Evolutionary conservation across 306 rosid species (phyloP).

Genomic region (Boehmeria nivea): DNA sequence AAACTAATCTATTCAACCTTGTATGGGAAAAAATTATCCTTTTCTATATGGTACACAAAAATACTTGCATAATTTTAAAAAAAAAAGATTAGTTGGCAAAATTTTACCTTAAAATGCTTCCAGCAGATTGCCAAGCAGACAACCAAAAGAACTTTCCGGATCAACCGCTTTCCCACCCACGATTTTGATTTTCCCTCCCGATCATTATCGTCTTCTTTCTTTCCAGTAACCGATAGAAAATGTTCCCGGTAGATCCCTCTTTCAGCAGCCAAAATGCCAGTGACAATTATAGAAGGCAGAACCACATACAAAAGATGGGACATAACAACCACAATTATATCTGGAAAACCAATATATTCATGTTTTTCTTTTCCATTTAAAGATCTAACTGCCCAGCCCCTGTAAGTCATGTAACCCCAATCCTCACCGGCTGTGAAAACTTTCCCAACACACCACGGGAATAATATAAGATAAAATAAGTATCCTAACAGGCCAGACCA

Average conservation of each 20-base stretch:
- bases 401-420: constrained; percentile 76
- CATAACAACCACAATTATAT: constrained; percentile 76
- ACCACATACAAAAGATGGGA: constrained; percentile 72
- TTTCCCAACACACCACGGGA: constrained; percentile 78
- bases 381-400: constrained; percentile 72
- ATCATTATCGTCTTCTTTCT: constrained; percentile 71
- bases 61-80: too few relatives aligned
- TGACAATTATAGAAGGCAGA: constrained; percentile 60
- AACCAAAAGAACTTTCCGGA: constrained; percentile 50
- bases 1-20: too few relatives aligned
- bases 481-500: constrained; percentile 75
- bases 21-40: too few relatives aligned
- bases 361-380: constrained; percentile 37
- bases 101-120: constrained; percentile 80
- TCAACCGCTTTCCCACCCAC: constrained; percentile 43
- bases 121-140: constrained; percentile 58
- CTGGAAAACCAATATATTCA: constrained; percentile 76
- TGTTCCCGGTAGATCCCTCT: constrained; percentile 46
- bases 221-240: constrained; percentile 44
- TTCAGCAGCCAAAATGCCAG: constrained; percentile 55
- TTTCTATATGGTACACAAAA: too few relatives aligned
- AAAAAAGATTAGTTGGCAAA: too few relatives aligned
- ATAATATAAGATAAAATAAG: constrained; percentile 58
- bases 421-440: constrained; percentile 55
- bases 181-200: constrained; percentile 18